Evolutionary conservation across 345 rosid genomes (phyloP), one percentile per base, ranked within the genome.

Genomic region (Mercurialis annua): DNA sequence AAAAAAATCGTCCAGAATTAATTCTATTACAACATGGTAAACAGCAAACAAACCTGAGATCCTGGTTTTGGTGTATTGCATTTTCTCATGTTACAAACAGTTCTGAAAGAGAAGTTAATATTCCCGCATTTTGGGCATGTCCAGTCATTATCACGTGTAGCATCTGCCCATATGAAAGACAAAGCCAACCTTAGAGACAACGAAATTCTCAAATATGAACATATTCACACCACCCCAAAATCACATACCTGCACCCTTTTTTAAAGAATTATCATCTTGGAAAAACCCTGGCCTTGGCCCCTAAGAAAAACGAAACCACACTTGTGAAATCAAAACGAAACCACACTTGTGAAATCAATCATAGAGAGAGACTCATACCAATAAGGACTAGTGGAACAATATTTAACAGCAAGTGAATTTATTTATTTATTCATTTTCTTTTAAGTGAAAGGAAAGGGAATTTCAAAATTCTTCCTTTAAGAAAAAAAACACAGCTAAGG

Each of bases 1-100:
- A 31, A 43, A 36, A 47, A 33, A 9, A 55, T 10, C 42, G 6
- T 3, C 15, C 1, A 14, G 21, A n/a, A 34, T 29, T 14, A n/a
- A 43, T 40, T 59, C n/a, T 21, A 42, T 5, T 6, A 59, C 51
- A 11, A 29, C 12, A 68, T n/a, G n/a, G 23, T 23, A 31, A 20
- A 69, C 53, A 62, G 55, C 9, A 68, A 60, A 80, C 84, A 72
- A 75, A 95, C 99, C 98, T 89, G 97, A 58, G 97, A 78, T 38
- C 90, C 98, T 38, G 98, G 99, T 84, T 88, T 94, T 44, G 98
- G 93, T 12, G 98, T 94, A 76, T 86, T 94, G 87, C 99, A 94
- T 74, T 91, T 94, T 77, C 99, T 85, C 99, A 94, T 94, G 87
- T 94, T 94, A 82, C 99, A 94, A 73, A 92, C 81, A 64, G 82